Conservation (phyloP, 2,329 filamentous ascomycete species). For the Calonectria pteridis region DNA sequence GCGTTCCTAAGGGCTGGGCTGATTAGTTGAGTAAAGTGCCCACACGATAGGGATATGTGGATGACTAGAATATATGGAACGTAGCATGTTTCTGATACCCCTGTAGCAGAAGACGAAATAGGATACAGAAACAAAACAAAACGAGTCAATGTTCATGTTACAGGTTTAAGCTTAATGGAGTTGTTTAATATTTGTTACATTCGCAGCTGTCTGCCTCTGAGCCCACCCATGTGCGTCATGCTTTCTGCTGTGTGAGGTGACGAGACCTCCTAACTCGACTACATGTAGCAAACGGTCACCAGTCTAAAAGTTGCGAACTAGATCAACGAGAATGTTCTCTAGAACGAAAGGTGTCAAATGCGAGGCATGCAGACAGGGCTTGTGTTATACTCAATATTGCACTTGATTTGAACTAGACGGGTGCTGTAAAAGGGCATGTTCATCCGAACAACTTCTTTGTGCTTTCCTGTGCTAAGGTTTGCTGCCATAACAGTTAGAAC, state of each 20-base stretch:
- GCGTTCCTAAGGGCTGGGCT: background rate
- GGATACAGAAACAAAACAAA: background rate
- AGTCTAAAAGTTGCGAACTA: background rate
- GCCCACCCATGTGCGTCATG: background rate
- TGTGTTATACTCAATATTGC: too few relatives aligned
- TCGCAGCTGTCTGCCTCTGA: background rate
- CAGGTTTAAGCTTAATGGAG: too few relatives aligned
- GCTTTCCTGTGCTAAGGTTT: too few relatives aligned
- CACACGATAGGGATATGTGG: background rate
- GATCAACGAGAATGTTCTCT: background rate
- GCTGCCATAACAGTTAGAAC: background rate
- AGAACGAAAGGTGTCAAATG: background rate
- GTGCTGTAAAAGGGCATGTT: too few relatives aligned
- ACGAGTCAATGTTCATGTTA: background rate
- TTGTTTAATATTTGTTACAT: background rate
- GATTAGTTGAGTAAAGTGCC: background rate
- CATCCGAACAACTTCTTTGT: too few relatives aligned
- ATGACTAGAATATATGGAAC: background rate
- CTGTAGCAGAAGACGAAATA: background rate
- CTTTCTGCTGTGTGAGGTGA: background rate
- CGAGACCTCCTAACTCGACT: background rate
- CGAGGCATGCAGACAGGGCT: too few relatives aligned
- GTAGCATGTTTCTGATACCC: background rate
- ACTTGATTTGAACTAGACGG: too few relatives aligned
- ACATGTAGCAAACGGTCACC: background rate